Evolutionary conservation across 176 grass and related monocot genomes (phyloP).

Genomic region (barley (Hordeum vulgare)): MorexV3_pseudomolecules_assembly NC_058520.1:461400826-461401325

Average conservation of each 20-base stretch:
- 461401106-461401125: slow-evolving; percentile 79
- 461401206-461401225: slow-evolving; percentile 60
- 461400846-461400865: slow-evolving; percentile 89
- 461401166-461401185: slow-evolving; percentile 87
- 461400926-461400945: slow-evolving; percentile 98
- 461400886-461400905: slow-evolving; percentile 76
- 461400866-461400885: slow-evolving; percentile 91
- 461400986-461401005: slow-evolving; percentile 70
- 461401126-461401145: slow-evolving; percentile 53
- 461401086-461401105: slow-evolving; percentile 53
- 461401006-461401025: slow-evolving; percentile 84
- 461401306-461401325: slow-evolving; percentile 27
- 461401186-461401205: slow-evolving; percentile 83
- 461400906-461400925: slow-evolving; percentile 95
- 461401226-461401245: slow-evolving; percentile 29
- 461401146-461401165: slow-evolving; percentile 63
- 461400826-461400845: slow-evolving; percentile 94
- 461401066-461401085: slow-evolving; percentile 54
- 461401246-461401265: slow-evolving; percentile 60
- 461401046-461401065: slow-evolving; percentile 72
- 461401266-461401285: slow-evolving; percentile 56
- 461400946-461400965: slow-evolving; percentile 87
- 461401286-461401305: slow-evolving; percentile 62
- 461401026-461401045: slow-evolving; percentile 86
- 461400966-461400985: slow-evolving; percentile 76